These are phyloP conservation scores for Pythium utonaiense DNA, from an alignment of 352 stramenopile genomes.

Conservation along the genomic window DNA sequence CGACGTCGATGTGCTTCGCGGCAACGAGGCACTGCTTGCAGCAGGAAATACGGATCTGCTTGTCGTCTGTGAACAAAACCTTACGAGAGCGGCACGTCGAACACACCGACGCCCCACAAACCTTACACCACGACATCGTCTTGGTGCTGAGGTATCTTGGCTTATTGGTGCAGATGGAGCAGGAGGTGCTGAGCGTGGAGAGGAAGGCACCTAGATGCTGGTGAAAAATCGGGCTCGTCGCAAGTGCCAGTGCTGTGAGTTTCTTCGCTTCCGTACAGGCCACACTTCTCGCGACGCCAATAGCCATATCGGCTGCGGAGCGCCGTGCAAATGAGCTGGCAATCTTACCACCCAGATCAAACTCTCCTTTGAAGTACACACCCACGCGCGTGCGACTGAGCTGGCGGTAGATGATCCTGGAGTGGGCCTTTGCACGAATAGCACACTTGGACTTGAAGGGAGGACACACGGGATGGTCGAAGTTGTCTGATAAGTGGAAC, in stretches of 20 bases:
- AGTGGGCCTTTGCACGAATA: slow-evolving; percentile 4
- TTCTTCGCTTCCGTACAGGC: slow-evolving; percentile 26
- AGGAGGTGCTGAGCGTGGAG: neutral
- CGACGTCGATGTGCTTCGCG: slow-evolving; percentile 9
- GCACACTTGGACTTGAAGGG: slow-evolving; percentile 3
- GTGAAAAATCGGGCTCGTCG: slow-evolving; percentile 20
- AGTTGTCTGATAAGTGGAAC: slow-evolving; percentile 33
- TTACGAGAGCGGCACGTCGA: slow-evolving; percentile 22
- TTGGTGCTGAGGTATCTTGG: slow-evolving; percentile 20
- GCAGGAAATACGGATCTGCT: slow-evolving; percentile 23
- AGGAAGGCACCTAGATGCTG: neutral
- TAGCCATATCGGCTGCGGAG: slow-evolving; percentile 16
- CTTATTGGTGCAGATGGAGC: slow-evolving; percentile 17
- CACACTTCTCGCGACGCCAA: slow-evolving; percentile 14
- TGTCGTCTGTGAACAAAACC: slow-evolving; percentile 19
- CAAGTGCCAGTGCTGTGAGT: slow-evolving; percentile 22
- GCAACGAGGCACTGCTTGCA: slow-evolving; percentile 28
- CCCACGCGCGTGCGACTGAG: slow-evolving; percentile 9
- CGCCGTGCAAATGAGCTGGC: slow-evolving; percentile 5
- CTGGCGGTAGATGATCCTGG: slow-evolving; percentile 15
- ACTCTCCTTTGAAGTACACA: slow-evolving; percentile 22
- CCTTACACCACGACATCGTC: slow-evolving; percentile 28
- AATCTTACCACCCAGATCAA: slow-evolving; percentile 10
- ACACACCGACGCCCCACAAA: slow-evolving; percentile 24
- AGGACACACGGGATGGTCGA: slow-evolving; percentile 25